Evolutionary conservation across 768 basidiomycete genomes (phyloP).

Genomic region (Hygrophoropsis aurantiaca): DNA sequence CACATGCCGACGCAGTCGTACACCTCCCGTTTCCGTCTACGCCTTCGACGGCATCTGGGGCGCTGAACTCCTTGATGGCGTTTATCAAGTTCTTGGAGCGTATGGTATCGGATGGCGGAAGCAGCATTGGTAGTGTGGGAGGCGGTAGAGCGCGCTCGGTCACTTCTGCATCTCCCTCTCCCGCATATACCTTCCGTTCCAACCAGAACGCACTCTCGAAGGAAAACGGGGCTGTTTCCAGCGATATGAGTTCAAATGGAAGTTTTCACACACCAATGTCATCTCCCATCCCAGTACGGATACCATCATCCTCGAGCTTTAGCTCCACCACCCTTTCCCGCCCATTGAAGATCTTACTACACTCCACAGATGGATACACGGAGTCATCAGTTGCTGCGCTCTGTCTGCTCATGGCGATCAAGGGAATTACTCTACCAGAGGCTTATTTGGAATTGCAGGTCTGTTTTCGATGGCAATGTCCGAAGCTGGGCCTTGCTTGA

Average conservation of each 20-base stretch:
- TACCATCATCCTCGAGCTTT: conserved; percentile 23
- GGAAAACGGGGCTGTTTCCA: conserved; percentile 15
- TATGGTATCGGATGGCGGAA: conserved; percentile 49
- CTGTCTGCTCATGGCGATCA: conserved; percentile 80
- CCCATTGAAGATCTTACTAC: conserved; percentile 75
- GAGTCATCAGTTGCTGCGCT: conserved; percentile 89
- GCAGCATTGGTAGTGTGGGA: neutral
- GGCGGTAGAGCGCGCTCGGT: neutral
- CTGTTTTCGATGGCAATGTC: conserved; percentile 10
- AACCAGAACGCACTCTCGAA: conserved; percentile 1
- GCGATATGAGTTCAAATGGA: neutral
- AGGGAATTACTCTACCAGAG: conserved; percentile 70
- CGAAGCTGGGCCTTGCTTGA: neutral
- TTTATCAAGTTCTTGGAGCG: conserved; percentile 69
- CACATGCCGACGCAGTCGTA: conserved; percentile 68
- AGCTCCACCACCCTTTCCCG: conserved; percentile 34
- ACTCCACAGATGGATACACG: conserved; percentile 89
- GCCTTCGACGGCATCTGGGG: conserved; percentile 50
- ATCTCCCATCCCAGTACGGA: conserved; percentile 18
- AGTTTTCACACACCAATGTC: neutral
- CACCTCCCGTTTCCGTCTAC: conserved; percentile 77
- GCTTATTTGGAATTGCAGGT: conserved; percentile 90
- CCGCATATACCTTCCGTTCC: conserved; percentile 10
- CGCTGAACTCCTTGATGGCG: conserved; percentile 59
- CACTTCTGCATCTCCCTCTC: conserved; percentile 5